Conservation (phyloP, 2,329 filamentous ascomycete species). For the Teratosphaeria destructans region DNA sequence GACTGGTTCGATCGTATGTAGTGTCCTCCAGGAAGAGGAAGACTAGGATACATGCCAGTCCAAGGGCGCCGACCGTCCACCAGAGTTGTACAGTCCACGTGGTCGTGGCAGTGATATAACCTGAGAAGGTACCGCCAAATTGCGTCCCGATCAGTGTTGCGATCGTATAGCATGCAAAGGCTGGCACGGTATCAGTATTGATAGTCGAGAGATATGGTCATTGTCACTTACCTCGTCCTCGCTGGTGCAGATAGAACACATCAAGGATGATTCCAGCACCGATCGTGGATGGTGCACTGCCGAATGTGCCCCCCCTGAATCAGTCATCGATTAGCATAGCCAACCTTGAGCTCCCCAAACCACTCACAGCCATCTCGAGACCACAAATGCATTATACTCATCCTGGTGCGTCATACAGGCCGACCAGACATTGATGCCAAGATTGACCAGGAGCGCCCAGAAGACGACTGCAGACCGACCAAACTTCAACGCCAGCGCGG, state of each 20-base stretch:
- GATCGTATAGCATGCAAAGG: conserved; percentile 2
- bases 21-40: conserved; percentile 6
- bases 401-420: conserved; percentile 11
- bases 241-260: conserved; percentile 26
- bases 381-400: conserved; percentile 2
- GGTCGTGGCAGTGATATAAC: conserved; percentile 1
- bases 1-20: not conserved
- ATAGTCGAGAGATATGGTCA: not conserved
- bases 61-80: conserved; percentile 3
- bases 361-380: not conserved
- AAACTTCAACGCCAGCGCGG: not conserved
- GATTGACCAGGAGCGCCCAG: not conserved
- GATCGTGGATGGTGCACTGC: conserved; percentile 27
- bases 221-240: not conserved
- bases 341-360: not conserved
- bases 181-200: not conserved
- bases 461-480: conserved; percentile 1
- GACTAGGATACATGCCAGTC: not conserved
- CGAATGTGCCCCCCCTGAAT: conserved; percentile 24
- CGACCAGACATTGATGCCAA: conserved; percentile 1
- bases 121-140: not conserved
- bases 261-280: conserved; percentile 33
- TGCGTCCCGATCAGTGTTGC: not conserved
- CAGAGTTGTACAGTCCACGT: conserved; percentile 3
- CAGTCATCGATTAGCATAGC: not conserved